phyloP scores from a whole-genome alignment of 768 basidiomycete genomes.

The Harrya chromipes region DNA sequence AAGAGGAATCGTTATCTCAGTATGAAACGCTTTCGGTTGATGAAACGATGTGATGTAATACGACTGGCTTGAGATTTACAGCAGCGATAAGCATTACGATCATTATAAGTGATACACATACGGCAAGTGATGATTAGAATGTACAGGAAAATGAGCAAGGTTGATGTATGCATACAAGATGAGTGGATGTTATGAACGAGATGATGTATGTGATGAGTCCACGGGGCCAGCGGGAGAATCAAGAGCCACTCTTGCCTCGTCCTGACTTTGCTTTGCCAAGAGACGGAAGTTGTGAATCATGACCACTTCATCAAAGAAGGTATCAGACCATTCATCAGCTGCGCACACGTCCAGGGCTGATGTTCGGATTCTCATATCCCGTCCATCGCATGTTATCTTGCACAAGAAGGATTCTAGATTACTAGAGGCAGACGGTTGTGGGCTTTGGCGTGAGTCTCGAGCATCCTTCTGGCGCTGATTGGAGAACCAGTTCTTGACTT shows the following conservation, averaged over 20 bases:
- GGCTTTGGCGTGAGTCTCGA: conserved; percentile 35
- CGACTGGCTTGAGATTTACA: conserved; percentile 25
- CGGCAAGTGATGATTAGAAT: conserved; percentile 31
- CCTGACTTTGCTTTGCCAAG: conserved; percentile 36
- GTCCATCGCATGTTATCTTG: conserved; percentile 35
- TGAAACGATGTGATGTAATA: conserved; percentile 22
- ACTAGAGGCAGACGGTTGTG: conserved; percentile 31
- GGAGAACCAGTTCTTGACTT: conserved; percentile 67
- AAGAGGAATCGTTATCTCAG: conserved; percentile 8
- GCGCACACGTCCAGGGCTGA: conserved; percentile 43
- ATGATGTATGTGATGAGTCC: conserved; percentile 22
- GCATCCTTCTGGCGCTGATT: conserved; percentile 55
- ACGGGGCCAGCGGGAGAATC: conserved; percentile 21
- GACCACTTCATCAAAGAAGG: conserved; percentile 58
- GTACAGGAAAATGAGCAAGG: conserved; percentile 30
- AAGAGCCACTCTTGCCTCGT: conserved; percentile 31
- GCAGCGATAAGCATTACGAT: conserved; percentile 28
- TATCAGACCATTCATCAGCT: conserved; percentile 54
- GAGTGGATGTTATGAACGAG: conserved; percentile 24
- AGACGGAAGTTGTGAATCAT: conserved; percentile 53
- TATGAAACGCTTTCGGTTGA: conserved; percentile 14
- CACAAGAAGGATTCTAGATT: conserved; percentile 34
- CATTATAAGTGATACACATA: conserved; percentile 35
- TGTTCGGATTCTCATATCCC: conserved; percentile 46
- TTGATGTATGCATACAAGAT: conserved; percentile 30